Conservation (phyloP, 2,329 filamentous ascomycete genomes). For the Triangularia setosa region DNA sequence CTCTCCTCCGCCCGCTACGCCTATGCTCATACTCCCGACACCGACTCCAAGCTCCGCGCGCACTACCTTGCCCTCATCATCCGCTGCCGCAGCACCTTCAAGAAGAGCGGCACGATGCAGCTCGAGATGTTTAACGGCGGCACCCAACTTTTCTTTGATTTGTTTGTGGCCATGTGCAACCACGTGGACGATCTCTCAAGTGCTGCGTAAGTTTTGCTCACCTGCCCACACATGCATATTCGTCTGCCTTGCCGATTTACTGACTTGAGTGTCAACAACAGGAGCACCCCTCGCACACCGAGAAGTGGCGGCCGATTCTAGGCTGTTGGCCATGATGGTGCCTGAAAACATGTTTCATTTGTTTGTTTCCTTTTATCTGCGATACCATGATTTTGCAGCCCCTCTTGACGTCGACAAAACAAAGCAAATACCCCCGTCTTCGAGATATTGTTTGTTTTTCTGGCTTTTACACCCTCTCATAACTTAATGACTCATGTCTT, state of each 20-base stretch:
- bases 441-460: conserved; percentile 15
- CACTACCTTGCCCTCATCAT: conserved; percentile 94
- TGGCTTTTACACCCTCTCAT: conserved; percentile 15
- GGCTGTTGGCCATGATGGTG: background rate
- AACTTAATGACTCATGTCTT: conserved; percentile 20
- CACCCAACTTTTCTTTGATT: conserved; percentile 80
- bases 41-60: conserved; percentile 82
- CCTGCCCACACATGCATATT: background rate
- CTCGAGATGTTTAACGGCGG: conserved; percentile 88
- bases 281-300: conserved; percentile 41
- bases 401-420: conserved; percentile 2
- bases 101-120: conserved; percentile 92
- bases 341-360: background rate
- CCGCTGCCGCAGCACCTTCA: conserved; percentile 81
- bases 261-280: conserved; percentile 11
- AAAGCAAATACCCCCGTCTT: conserved; percentile 17
- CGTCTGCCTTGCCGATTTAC: background rate
- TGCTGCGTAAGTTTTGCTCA: conserved; percentile 44
- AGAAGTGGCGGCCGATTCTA: conserved; percentile 45
- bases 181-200: conserved; percentile 71
- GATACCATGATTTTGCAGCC: conserved; percentile 1
- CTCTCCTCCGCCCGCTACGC: conserved; percentile 83
- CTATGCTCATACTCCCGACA: conserved; percentile 84
- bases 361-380: conserved; percentile 5
- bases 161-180: conserved; percentile 90